Conservation (phyloP, 2,329 filamentous ascomycete species). For the Fusarium succisae region DNA sequence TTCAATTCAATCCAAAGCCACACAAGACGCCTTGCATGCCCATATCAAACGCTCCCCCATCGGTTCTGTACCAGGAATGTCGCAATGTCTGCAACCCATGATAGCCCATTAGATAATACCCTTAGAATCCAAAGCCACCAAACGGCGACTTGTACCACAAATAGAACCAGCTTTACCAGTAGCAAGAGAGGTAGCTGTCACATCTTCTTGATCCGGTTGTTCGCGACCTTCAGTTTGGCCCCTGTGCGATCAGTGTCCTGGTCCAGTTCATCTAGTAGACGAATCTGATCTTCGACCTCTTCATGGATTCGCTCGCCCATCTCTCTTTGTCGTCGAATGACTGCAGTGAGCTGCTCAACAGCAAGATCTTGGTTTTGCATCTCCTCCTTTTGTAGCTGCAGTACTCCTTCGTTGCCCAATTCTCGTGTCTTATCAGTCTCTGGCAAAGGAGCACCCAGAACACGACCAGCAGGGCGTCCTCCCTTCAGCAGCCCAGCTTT, state of each 20-base stretch:
- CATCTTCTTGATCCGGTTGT: constrained; percentile 75
- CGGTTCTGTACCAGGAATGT: constrained; percentile 39
- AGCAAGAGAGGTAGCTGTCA: constrained; percentile 49
- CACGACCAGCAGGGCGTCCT: constrained; percentile 62
- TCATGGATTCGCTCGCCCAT: constrained; percentile 81
- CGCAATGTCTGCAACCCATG: constrained; percentile 43
- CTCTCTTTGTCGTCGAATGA: constrained; percentile 77
- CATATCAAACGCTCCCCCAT: constrained; percentile 10
- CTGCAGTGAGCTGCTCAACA: constrained; percentile 72
- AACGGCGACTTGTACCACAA: constrained; percentile 42
- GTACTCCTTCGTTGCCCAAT: constrained; percentile 77
- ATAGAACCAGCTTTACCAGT: constrained; percentile 42
- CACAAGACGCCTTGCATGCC: constrained; percentile 32
- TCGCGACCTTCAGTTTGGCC: constrained; percentile 78
- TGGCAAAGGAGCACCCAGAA: constrained; percentile 75
- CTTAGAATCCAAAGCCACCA: constrained; percentile 46
- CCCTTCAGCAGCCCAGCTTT: constrained; percentile 59
- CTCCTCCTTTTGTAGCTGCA: constrained; percentile 77
- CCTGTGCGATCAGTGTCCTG: constrained; percentile 72
- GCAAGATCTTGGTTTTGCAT: constrained; percentile 80
- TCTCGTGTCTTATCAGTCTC: constrained; percentile 83
- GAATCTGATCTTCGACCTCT: constrained; percentile 76
- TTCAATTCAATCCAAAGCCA: constrained; percentile 5
- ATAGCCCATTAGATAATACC: constrained; percentile 33
- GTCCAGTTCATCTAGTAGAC: constrained; percentile 73